Base-by-base conservation (phyloP, 1,284 basidiomycete species). In the Cryptococcus floricola region DNA sequence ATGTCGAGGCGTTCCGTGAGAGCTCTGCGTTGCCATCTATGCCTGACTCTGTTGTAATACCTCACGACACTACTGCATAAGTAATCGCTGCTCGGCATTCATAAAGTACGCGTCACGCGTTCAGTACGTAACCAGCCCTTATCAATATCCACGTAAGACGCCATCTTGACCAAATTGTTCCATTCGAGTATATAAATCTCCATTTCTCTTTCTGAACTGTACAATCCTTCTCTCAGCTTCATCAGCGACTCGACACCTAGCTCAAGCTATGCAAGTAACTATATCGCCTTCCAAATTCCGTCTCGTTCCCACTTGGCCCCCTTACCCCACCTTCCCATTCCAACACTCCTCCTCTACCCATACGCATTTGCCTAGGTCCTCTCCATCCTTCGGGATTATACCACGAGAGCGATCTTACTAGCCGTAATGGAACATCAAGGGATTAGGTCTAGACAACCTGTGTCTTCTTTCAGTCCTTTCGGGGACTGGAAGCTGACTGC, bases 391-490 rank as follows among this genome's bases (percentile, higher is more conserved):
- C n/a, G 41, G 41, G 48, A 41, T 45, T 31, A n/a, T 13, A 47
- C 56, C 45, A 64, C 57, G 58, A 58, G 59, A 55, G 53, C 56
- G 57, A 59, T 18, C 67, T 69, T 67, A 67, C 67, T 67, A 67
- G 62, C 57, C 63, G 66, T 50, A 53, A 53, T 67, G 67, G 67
- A 65, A 67, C 18, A 67, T 52, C 50, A 64, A 60, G 54, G 59
- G 57, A 54, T 67, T 65, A 61, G 60, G 66, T 62, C 58, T 65
- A 68, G 66, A 68, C 66, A 68, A 64, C 66, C 66, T 61, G 61
- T 63, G 52, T 60, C 53, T 49, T 52, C 48, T 39, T 64, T 60
- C n/a, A 60, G 39, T 39, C 54, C 56, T 57, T 60, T 57, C 48
- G 63, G 39, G 39, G 54, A 34, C 31, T 34, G 31, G 10, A 10